Conservation (phyloP, 2,329 filamentous ascomycete genomes). For the Rhynchosporium graminicola region DNA sequence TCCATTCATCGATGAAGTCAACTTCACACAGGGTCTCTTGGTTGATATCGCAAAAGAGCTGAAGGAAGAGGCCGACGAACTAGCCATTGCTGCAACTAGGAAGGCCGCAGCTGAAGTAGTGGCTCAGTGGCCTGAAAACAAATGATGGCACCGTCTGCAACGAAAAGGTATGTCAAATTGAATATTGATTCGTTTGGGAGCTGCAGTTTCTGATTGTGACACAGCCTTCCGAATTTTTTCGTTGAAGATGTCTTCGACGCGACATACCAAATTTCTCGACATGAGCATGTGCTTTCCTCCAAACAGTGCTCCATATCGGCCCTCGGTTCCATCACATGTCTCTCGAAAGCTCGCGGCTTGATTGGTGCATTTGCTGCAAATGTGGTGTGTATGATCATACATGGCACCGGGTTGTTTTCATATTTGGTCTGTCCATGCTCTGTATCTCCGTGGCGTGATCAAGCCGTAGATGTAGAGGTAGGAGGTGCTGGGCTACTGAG, state of each 20-base stretch:
- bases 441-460: constrained; percentile 7
- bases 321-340: background rate
- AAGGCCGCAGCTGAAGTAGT: background rate
- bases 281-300: background rate
- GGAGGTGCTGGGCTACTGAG: constrained; percentile 46
- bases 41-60: constrained; percentile 9
- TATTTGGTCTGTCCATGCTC: background rate
- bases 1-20: constrained; percentile 30
- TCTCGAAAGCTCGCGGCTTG: background rate
- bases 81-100: constrained; percentile 1
- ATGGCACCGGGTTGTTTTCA: constrained; percentile 2
- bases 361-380: constrained; percentile 2
- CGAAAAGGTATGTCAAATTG: background rate
- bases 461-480: constrained; percentile 37
- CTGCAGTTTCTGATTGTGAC: background rate
- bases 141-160: background rate
- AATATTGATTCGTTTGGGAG: background rate
- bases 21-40: constrained; percentile 25
- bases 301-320: background rate
- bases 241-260: background rate
- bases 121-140: background rate
- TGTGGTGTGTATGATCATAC: background rate
- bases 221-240: background rate
- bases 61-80: background rate
- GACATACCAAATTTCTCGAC: background rate